Evolutionary conservation across 441 rosid genomes (phyloP), one percentile per base, ranked within the genome.

Genomic region (Populus trichocarpa): DNA sequence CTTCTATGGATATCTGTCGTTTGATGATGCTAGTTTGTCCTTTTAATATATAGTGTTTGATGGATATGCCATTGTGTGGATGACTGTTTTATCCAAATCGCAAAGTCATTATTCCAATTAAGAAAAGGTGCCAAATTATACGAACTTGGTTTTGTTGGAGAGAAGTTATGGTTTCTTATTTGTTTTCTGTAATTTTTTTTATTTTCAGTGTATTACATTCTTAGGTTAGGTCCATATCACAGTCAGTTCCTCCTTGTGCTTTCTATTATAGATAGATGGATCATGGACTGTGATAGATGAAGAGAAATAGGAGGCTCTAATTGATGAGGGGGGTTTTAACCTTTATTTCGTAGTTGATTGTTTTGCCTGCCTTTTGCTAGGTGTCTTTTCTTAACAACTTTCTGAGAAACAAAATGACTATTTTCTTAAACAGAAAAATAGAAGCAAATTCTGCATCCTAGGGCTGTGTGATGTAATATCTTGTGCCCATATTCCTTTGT

Each of bases 21-120:
- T 66, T 69, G 71, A 38, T 70, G 38, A 30, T 78, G 22, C 59
- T 73, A 23, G 65, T 57, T 77, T 42, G 53, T 16, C 7, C 16
- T 22, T 66, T 32, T 1, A 50, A 0, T 61, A 28, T 13, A 28
- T 7, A 22, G 30, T 26, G 11, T 36, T 25, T 28, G 26, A 67
- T 23, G 28, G 26, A n/a, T 57, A n/a, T 46, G 18, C 18, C 25
- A 32, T 74, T 61, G n/a, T 69, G 53, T 61, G 36, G 70, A 12
- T 28, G n/a, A 32, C 25, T 26, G 18, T 28, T 26, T 12, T 42
- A 35, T 38, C 2, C 20, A 36, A 36, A 66, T 65, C 12, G 18
- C 40, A 22, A 42, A 20, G 32, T 1, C 14, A 7, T 25, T 25
- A 22, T 36, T 79, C 10, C 53, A 20, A 67, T 42, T 42, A 53